Base-by-base conservation (phyloP, 2,329 filamentous ascomycete species). In the Capronia coronata region DNA sequence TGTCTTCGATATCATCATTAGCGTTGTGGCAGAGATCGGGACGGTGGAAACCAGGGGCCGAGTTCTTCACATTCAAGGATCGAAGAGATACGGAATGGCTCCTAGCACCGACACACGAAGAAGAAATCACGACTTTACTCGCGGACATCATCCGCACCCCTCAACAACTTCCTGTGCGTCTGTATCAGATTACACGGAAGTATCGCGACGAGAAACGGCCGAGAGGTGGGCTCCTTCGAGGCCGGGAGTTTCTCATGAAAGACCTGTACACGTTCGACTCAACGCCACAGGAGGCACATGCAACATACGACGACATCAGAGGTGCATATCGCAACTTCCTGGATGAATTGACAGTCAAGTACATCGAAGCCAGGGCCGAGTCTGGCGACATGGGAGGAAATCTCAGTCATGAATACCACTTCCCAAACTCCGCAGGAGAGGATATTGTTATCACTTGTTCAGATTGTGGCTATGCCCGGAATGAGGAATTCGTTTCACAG, bases 321-420 rank as follows among this genome's bases (percentile, higher is more conserved):
- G 66, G 67, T 30, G 84, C 85, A 1, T 98, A 98, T 64, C 75
- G 73, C 10, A 75, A 75, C 14, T 78, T 98, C 43, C 94, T 98
- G 61, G 71, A 86, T 38, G 87, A 94, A 51, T 73, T 98, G 27
- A 88, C 84, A 58, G 67, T 98, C 11, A 88, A 88, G 0, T 87
- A 93, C 58, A 67, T 94, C 0, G 83, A 94, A 16, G 91, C 91
- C 1, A 82, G 87, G 59, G 93, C 93, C 5, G 90, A 90, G 65
- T 96, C 91, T 1, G 93, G 93, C n/a, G 87, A 88, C 58, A 98
- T 98, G 79, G 93, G 93, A 25, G 93, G 93, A 10, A 84, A 83
- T 58, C 70, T 95, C 30, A 97, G 90, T 65, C 93, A 98, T 65
- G 93, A 98, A 63, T 98, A 94, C 64, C 93, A 96, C 64, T 83